Evolutionary conservation across 2,329 filamentous ascomycete species (phyloP), one percentile per base, ranked within the genome.

Genomic region (Aspergillus versicolor): DNA sequence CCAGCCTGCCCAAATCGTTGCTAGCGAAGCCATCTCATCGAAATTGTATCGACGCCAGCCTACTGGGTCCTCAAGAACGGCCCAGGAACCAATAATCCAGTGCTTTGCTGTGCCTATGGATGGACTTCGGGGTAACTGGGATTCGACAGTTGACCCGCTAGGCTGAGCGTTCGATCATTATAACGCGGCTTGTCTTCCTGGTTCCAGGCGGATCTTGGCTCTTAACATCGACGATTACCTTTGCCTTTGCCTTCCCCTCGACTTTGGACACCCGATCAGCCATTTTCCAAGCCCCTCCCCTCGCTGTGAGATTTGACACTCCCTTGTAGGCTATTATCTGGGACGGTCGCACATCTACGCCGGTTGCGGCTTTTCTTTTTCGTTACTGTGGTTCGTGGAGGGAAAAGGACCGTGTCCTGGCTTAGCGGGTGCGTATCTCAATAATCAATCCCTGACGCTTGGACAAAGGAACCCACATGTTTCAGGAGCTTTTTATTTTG

Each of bases 21-120:
- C 42, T 57, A 60, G 54, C 48, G 53, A 53, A 52, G 46, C 58
- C 50, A 51, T 54, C 45, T 38, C 40, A 56, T 56, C 42, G 41
- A 51, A 50, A 57, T 53, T 51, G 52, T 56, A 56, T 51, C 40
- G 38, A 56, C 47, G 46, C 58, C 56, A 54, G 50, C 43, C 40
- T 32, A 52, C 57, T 58, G 54, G 57, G 50, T 47, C 58, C 38
- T 62, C 56, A 59, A 61, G 54, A 63, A 61, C 59, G 52, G 54
- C 40, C 37, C 47, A 47, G 17, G 43, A 55, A 48, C 61, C 59
- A 62, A 54, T 60, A 58, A 61, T 21, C 34, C 44, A 48, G 15
- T 22, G 32, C 22, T 30, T 24, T 45, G 53, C 32, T 11, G 49
- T 30, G 51, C 27, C 4, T 30, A 8, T 30, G 49, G 53, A 57